These are phyloP conservation scores for Pythium phragmitis DNA, from an alignment of 352 stramenopile genomes.

Conservation along the genomic window DNA sequence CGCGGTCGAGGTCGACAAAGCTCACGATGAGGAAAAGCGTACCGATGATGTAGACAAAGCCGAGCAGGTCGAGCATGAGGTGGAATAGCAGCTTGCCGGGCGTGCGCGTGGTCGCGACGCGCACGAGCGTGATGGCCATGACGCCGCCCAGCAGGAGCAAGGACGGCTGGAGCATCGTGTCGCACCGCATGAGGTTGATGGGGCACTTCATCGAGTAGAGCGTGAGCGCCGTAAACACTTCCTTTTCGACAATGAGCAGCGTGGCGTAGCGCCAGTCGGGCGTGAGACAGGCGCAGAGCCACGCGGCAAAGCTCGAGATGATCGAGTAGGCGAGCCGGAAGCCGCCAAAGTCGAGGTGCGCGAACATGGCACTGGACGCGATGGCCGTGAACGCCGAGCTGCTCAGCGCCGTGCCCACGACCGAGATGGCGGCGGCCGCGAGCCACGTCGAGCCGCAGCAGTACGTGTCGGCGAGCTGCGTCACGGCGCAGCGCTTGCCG, in stretches of 20 bases:
- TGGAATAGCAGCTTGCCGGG: slow-evolving; percentile 40
- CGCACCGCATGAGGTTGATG: slow-evolving; percentile 53
- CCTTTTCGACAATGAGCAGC: slow-evolving; percentile 46
- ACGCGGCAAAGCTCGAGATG: slow-evolving; percentile 40
- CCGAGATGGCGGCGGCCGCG: slow-evolving; percentile 36
- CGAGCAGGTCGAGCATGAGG: slow-evolving; percentile 50
- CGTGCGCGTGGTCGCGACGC: slow-evolving; percentile 32
- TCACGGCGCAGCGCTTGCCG: slow-evolving; percentile 19
- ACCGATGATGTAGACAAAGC: slow-evolving; percentile 65
- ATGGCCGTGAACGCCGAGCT: slow-evolving; percentile 37
- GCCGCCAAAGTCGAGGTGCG: slow-evolving; percentile 18
- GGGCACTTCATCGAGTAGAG: slow-evolving; percentile 58
- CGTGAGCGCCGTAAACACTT: slow-evolving; percentile 53
- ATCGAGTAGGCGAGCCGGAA: slow-evolving; percentile 50
- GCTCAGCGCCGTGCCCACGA: slow-evolving; percentile 33
- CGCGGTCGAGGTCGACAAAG: slow-evolving; percentile 56
- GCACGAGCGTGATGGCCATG: slow-evolving; percentile 45
- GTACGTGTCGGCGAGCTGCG: slow-evolving; percentile 3
- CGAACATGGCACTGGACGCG: slow-evolving; percentile 41
- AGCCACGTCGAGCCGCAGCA: slow-evolving; percentile 41
- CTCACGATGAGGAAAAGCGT: slow-evolving; percentile 53
- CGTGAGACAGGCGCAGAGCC: slow-evolving; percentile 50
- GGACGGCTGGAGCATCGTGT: slow-evolving; percentile 32
- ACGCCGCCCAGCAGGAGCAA: slow-evolving; percentile 40
- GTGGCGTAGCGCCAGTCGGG: slow-evolving; percentile 48